Base-by-base conservation (phyloP, 345 rosid genomes). In the Raphanus raphanistrum region DNA sequence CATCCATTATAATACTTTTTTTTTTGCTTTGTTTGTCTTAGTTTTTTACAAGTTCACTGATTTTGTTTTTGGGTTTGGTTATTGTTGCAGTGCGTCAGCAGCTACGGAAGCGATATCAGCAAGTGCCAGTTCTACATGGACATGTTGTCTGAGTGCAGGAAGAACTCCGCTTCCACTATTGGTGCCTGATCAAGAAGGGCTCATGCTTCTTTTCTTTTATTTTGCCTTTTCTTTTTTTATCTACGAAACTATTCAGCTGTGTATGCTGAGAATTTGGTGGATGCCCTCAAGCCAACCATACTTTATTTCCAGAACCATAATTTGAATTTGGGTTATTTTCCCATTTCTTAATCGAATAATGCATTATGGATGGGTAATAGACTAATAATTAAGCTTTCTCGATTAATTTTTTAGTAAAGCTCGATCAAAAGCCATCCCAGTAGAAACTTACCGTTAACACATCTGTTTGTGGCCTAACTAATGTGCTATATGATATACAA, bases 71-170 rank as follows among this genome's bases (percentile, higher is more conserved):
- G 13, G 16, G 0, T 48, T 0, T 48, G 16, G 27, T 70, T 36
- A 27, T 52, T 52, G 58, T 13, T 26, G 86, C 82, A 95, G 99
- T 95, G 98, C 82, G 35, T 92, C 48, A 86, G 76, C 87, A 89
- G 81, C 90, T 88, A 80, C 29, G 98, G 96, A 52, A 89, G 67
- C 26, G 98, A 95, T 29, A 88, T 95, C 76, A 88, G 91, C 92
- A 90, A 84, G 83, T 95, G 99, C 68, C 98, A 92, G 86, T 95
- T 95, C 90, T 95, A 95, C 92, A 85, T 95, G 94, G 98, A 95
- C 80, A 91, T 95, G 98, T 66, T 94, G 86, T 13, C 88, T 0
- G 99, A 92, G 79, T 94, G 99, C 96, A 88, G 79, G 88, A 94
- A 74, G 90, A 91, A 87, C 89, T 82, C 90, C 0, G 87, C 86